Evolutionary conservation across 495 filamentous ascomycete genomes (phyloP), one percentile per base, ranked within the genome.

Genomic region (Aeminium ludgeri): DNA sequence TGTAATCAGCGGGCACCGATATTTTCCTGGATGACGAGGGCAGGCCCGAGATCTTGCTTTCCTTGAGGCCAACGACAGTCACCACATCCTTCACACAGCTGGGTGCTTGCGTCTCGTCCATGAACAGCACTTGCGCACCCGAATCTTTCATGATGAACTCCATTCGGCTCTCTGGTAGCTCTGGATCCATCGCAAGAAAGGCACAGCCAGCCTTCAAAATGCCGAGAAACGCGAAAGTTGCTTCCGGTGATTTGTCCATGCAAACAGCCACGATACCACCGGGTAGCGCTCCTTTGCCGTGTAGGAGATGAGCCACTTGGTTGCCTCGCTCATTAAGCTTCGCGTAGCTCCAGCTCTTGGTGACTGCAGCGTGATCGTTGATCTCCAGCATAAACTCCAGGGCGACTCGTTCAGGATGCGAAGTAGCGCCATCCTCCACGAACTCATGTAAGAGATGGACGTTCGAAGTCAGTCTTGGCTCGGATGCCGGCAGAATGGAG

Each of bases 191-290:
- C 0, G 86, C 83, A 15, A 94, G 64, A 59, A 86, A 95, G 1
- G 74, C 70, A 51, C 80, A 87, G 0, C 85, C 86, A 5, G 76
- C 73, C 55, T 89, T 89, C 34, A 89, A 59, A 32, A 86, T 75
- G 4, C 81, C 84, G 5, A 89, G 62, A 17, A 87, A 82, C 2
- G 80, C 72, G 45, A 85, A 76, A 34, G 78, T 85, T 8, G 83
- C 71, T 36, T 81, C 73, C 1, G 82, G 74, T 45, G 74, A 83
- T 55, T 86, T 86, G 38, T 85, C 72, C 50, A 92, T 87, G 53
- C 78, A 79, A 6, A 83, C 72, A 0, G 72, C 79, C 13, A 92
- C 63, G n/a, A 85, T 68, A 13, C 62, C 55, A 2, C 73, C 70
- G 0, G 61, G 45, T 19, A 58, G 43, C 16, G 62, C 53, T 28